Evolutionary conservation across 306 rosid species (phyloP).

Genomic region (Cyclanthera cordifolia): DNA sequence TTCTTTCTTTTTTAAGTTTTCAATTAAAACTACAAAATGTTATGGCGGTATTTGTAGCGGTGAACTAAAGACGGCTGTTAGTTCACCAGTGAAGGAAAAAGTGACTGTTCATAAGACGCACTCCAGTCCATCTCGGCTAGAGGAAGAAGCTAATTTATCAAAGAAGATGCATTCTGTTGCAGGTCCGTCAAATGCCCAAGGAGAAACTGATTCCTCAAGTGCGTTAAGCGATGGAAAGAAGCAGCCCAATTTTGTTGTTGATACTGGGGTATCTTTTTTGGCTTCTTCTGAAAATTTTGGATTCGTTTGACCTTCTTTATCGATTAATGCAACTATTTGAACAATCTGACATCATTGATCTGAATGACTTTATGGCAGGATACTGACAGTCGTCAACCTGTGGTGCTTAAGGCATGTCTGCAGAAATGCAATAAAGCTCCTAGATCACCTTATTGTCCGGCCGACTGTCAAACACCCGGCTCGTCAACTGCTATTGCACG

Average conservation of each 20-base stretch:
- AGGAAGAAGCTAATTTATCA: slow-evolving; percentile 21
- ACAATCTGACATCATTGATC: not conserved
- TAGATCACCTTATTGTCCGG: slow-evolving; percentile 24
- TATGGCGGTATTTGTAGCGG: slow-evolving; percentile 19
- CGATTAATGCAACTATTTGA: slow-evolving; percentile 2
- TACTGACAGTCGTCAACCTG: slow-evolving; percentile 22
- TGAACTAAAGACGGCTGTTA: slow-evolving; percentile 26
- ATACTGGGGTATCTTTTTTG: slow-evolving; percentile 21
- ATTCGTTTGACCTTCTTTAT: slow-evolving; percentile 1
- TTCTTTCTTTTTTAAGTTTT: not conserved
- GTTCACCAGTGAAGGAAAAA: slow-evolving; percentile 30
- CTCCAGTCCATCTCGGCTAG: slow-evolving; percentile 22
- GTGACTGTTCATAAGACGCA: slow-evolving; percentile 36
- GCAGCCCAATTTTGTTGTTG: slow-evolving; percentile 26
- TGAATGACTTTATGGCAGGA: slow-evolving; percentile 32
- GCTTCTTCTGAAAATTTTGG: slow-evolving; percentile 15
- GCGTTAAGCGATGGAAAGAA: slow-evolving; percentile 23
- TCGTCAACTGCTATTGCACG: slow-evolving; percentile 40
- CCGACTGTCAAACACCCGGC: slow-evolving; percentile 60
- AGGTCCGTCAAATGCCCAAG: slow-evolving; percentile 21
- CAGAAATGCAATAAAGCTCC: slow-evolving; percentile 56
- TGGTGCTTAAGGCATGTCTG: slow-evolving; percentile 30
- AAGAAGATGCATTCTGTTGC: slow-evolving; percentile 28
- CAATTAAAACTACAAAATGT: not conserved
- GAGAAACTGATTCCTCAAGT: slow-evolving; percentile 19